Base-by-base conservation (phyloP, 2,329 filamentous ascomycete species). In the Mycosphaerella sp. region DNA sequence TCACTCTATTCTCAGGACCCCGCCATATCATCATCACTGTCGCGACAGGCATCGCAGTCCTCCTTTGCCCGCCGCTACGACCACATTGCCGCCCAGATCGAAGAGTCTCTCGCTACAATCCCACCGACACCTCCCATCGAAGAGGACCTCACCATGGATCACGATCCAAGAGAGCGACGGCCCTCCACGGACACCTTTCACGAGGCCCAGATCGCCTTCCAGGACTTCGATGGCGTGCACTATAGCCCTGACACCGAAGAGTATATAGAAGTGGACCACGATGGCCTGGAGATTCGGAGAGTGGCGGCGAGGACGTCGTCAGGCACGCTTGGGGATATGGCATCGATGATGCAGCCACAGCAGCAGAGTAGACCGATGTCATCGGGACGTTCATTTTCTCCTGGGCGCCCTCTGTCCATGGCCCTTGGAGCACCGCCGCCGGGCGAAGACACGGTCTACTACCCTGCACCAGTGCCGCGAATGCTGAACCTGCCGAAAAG, bases 401-500 rank as follows among this genome's bases (percentile, higher is more conserved):
- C 82, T 66, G 45, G 37, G 2, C 39, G 45, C 16, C 45, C 45
- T 28, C 32, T 49, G 39, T 49, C 45, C 12, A 49, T 49, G 45
- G 37, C 45, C 4, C n/a, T 41, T n/a, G 70, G 80, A 62, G 61
- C 59, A 63, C 80, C 81, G 1, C 74, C 77, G 21, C 84, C 84
- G 1, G 85, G 82, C 4, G 82, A 91, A 59, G 76, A 84, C 60
- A 95, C 97, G 87, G 81, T 95, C 8, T 97, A 85, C 70, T 98
- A 98, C 67, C 93, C 93, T 12, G 93, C 93, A 2, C 90, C 89
- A 1, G 93, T 98, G 2, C 93, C 93, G 2, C 84, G 86, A 56
- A 90, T 95, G 84, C 78, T 98, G 51, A 97, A 95, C 62, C 73
- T 98, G 10, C 93, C 93, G 0, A 89, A 89, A 40, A 87, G 89